Percentiles rank a stretch among this genome's conserved stretches.
phyloP scores from a whole-genome alignment of 2,329 filamentous ascomycete genomes.

The Xylariaceae sp. region DNA sequence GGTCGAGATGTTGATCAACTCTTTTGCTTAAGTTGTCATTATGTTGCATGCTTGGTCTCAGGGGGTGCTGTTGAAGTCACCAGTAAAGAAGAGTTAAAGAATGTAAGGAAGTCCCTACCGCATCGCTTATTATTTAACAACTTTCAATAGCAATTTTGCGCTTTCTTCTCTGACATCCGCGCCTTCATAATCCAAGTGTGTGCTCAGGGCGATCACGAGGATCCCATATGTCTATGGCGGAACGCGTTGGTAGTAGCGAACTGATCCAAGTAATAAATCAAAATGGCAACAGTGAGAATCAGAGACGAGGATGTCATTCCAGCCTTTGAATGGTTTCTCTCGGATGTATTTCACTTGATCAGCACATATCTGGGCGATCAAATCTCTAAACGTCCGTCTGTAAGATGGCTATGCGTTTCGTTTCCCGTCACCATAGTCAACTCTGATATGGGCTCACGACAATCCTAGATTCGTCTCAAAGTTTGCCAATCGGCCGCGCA shows the following conservation, averaged over 20 bases:
- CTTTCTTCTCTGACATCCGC: background rate
- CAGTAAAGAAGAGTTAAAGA: background rate
- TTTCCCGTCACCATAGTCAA: background rate
- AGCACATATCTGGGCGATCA: background rate
- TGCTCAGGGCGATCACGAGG: background rate
- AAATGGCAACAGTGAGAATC: no score
- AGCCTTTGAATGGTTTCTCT: background rate
- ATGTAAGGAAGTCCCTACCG: background rate
- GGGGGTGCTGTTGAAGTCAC: background rate
- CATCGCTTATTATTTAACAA: background rate
- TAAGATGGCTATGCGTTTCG: background rate
- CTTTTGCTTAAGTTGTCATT: background rate
- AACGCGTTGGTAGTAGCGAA: background rate
- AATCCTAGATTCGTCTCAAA: background rate
- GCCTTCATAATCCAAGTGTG: background rate
- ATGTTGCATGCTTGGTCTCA: background rate
- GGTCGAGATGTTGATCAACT: background rate
- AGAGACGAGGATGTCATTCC: no score
- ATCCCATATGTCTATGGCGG: background rate
- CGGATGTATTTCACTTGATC: background rate
- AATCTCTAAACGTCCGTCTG: background rate
- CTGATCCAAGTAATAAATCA: no score
- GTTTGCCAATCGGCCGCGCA: background rate
- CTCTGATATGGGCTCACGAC: background rate
- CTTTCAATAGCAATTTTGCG: background rate